Evolutionary conservation across 2,329 filamentous ascomycete species (phyloP).

Genomic region (Dothideomycetes sp.): DNA sequence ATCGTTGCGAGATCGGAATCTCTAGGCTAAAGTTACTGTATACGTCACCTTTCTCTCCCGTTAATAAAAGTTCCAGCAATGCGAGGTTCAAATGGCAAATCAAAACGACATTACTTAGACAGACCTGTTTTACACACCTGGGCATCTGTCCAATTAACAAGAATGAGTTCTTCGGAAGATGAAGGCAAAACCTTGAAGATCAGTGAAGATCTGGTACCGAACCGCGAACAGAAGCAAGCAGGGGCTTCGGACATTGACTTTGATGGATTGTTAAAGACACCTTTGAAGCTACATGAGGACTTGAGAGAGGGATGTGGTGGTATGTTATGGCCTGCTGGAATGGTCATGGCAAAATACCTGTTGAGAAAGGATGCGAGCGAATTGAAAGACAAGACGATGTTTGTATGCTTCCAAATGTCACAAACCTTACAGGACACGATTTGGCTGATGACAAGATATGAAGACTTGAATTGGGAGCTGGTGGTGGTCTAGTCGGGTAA

Average conservation of each 20-base stretch:
- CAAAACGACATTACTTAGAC: too few species aligned
- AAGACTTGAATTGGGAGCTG: slow-evolving; percentile 85
- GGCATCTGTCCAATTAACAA: too few species aligned
- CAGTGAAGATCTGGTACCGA: slow-evolving; percentile 48
- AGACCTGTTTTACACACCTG: too few species aligned
- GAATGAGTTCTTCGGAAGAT: too few species aligned
- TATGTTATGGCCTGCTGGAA: slow-evolving; percentile 87
- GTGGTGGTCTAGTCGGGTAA: slow-evolving; percentile 72
- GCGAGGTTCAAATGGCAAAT: too few species aligned
- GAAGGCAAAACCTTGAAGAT: slow-evolving; percentile 27
- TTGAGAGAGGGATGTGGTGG: slow-evolving; percentile 82
- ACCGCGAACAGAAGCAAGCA: slow-evolving; percentile 43
- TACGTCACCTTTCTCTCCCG: too few species aligned
- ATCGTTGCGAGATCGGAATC: too few species aligned
- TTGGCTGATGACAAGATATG: slow-evolving; percentile 9
- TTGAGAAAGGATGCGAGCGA: slow-evolving; percentile 60
- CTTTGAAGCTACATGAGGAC: slow-evolving; percentile 75
- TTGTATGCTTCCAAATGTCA: slow-evolving; percentile 31
- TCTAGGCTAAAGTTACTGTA: too few species aligned
- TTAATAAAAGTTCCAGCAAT: too few species aligned
- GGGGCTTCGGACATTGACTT: slow-evolving; percentile 52
- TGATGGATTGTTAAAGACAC: slow-evolving; percentile 58
- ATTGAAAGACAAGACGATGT: slow-evolving; percentile 64
- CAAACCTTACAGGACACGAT: too few species aligned
- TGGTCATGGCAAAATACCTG: slow-evolving; percentile 80